phyloP scores from a whole-genome alignment of 306 rosid genomes.

The Dicorynia guianensis region DNA sequence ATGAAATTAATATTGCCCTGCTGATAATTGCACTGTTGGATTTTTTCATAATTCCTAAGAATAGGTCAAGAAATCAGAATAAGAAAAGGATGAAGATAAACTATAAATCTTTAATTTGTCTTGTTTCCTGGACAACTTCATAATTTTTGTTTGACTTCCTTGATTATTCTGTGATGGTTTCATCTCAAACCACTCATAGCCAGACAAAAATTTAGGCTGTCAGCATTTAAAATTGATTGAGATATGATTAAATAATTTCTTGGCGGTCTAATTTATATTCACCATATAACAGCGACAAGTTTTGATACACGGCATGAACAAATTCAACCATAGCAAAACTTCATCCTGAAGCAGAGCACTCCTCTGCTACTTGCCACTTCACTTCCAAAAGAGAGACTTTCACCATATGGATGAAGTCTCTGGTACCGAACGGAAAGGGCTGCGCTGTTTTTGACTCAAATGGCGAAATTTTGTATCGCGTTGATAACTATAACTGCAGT shows the following conservation, averaged over 20 bases:
- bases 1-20: slow-evolving; percentile 20
- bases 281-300: slow-evolving; percentile 38
- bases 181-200: slow-evolving; percentile 36
- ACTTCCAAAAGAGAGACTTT: slow-evolving; percentile 71
- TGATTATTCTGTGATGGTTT: slow-evolving; percentile 15
- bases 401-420: slow-evolving; percentile 87
- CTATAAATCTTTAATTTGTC: slow-evolving; percentile 6
- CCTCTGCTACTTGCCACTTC: slow-evolving; percentile 43
- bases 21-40: slow-evolving; percentile 34
- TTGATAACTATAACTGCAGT: slow-evolving; percentile 66
- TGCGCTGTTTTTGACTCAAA: slow-evolving; percentile 73
- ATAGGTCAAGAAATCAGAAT: neutral
- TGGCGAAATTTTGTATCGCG: slow-evolving; percentile 69
- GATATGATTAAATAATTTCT: slow-evolving; percentile 46
- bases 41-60: slow-evolving; percentile 3
- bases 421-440: slow-evolving; percentile 65
- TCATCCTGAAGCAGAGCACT: slow-evolving; percentile 52
- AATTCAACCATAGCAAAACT: slow-evolving; percentile 51
- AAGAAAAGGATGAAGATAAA: neutral
- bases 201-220: slow-evolving; percentile 22
- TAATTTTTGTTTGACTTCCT: slow-evolving; percentile 11
- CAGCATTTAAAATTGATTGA: slow-evolving; percentile 19
- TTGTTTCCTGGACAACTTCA: neutral
- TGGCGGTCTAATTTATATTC: slow-evolving; percentile 26
- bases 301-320: slow-evolving; percentile 1